Evolutionary conservation across 257 asterid genomes (phyloP).

Genomic region (Petrea volubilis): DNA sequence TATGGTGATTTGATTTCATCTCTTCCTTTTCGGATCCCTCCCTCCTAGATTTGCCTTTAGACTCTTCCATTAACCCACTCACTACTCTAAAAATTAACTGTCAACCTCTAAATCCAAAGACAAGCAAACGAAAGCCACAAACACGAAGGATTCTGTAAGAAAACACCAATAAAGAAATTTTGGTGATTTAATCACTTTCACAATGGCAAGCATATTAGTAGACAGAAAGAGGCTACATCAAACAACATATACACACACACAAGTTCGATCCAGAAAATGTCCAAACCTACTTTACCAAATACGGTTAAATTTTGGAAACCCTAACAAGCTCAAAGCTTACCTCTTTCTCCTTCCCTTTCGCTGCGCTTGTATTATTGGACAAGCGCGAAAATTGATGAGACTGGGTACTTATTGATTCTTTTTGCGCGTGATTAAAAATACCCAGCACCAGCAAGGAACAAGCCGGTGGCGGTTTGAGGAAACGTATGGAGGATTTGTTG

Average conservation of each 20-base stretch:
- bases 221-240: not conserved
- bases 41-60: conserved; percentile 45
- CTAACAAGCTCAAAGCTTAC: not conserved
- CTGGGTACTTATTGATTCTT: not conserved
- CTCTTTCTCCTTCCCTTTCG: conserved; percentile 1
- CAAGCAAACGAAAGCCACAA: not conserved
- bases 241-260: not conserved
- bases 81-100: not conserved
- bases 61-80: conserved; percentile 43
- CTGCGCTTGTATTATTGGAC: not conserved
- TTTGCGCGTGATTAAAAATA: not conserved
- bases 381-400: not conserved
- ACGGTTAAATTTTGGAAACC: conserved; percentile 2
- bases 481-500: not conserved
- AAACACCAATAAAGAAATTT: not conserved
- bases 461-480: conserved; percentile 3
- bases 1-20: conserved; percentile 26
- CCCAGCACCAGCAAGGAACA: not conserved
- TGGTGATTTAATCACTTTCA: not conserved
- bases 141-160: conserved; percentile 1
- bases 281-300: not conserved
- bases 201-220: not conserved
- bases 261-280: not conserved
- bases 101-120: conserved; percentile 1
- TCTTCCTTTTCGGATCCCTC: conserved; percentile 46